These are phyloP conservation scores for Golubevia pallescens DNA, from an alignment of 1,284 basidiomycete species.

Conservation along the genomic window DNA sequence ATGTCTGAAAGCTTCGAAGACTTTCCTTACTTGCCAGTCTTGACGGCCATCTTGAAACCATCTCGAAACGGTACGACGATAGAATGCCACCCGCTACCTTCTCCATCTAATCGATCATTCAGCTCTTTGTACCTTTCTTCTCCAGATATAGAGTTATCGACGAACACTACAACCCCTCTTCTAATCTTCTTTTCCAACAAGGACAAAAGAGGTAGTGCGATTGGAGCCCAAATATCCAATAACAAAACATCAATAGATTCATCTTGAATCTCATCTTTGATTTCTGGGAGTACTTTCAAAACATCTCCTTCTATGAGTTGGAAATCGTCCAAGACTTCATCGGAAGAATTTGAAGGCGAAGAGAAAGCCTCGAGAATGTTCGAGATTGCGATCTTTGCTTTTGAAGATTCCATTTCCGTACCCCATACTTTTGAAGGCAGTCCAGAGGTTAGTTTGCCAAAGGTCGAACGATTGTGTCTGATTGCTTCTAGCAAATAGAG, in stretches of 20 bases:
- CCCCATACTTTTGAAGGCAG: not conserved
- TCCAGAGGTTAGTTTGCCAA: not conserved
- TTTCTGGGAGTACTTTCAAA: not conserved
- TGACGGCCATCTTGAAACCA: not conserved
- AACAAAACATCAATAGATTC: not conserved
- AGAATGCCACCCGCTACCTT: not conserved
- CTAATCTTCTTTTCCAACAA: not conserved
- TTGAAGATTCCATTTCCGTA: not conserved
- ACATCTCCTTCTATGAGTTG: not conserved
- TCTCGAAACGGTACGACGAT: not conserved
- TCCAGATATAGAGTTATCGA: not conserved
- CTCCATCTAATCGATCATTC: not conserved
- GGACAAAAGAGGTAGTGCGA: not conserved
- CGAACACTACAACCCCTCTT: not conserved
- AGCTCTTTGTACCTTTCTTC: not conserved
- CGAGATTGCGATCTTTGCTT: not conserved
- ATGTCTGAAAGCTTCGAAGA: not conserved
- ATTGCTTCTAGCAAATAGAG: too few species aligned
- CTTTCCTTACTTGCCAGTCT: not conserved
- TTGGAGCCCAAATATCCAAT: not conserved
- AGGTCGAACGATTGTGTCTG: too few species aligned
- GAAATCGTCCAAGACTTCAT: not conserved
- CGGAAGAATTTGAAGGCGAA: not conserved
- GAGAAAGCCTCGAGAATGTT: not conserved
- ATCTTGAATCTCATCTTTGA: not conserved